Percentiles rank a stretch among this genome's conserved stretches.
These are phyloP conservation scores for Knufia fluminis DNA, from an alignment of 2,329 filamentous ascomycete species.

Conservation along the genomic window DNA sequence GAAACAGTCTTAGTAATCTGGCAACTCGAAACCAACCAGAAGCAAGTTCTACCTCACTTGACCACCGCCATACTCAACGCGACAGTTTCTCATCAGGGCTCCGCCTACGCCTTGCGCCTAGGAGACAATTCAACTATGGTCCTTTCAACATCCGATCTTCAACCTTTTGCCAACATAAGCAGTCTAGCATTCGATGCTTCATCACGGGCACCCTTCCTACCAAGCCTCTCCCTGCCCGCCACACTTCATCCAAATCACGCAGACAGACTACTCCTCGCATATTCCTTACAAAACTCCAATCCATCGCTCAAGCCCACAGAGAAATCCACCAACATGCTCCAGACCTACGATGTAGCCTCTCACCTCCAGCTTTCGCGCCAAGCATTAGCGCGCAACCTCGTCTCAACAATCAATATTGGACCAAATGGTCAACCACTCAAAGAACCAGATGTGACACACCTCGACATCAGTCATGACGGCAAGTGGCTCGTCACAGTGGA, in stretches of 20 bases:
- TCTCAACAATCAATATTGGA: constrained; percentile 68
- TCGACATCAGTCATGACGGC: constrained; percentile 71
- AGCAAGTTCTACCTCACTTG: constrained; percentile 81
- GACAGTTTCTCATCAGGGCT: constrained; percentile 67
- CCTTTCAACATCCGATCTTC: constrained; percentile 79
- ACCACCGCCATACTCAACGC: constrained; percentile 77
- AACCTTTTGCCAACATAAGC: constrained; percentile 61
- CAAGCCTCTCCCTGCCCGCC: constrained; percentile 27
- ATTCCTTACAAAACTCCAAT: constrained; percentile 40
- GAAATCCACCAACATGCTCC: constrained; percentile 43
- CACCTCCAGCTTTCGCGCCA: constrained; percentile 75
- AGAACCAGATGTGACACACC: constrained; percentile 66
- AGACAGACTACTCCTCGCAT: constrained; percentile 58
- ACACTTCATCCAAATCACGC: constrained; percentile 53
- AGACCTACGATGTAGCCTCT: constrained; percentile 76
- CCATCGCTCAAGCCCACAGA: constrained; percentile 19
- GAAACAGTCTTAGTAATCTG: constrained; percentile 86
- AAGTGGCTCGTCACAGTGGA: constrained; percentile 87
- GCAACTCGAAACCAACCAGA: constrained; percentile 81
- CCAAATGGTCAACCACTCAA: constrained; percentile 61
- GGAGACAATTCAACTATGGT: constrained; percentile 90
- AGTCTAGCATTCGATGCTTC: constrained; percentile 47
- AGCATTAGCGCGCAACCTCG: constrained; percentile 77
- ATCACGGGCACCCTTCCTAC: neutral
- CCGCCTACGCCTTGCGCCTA: constrained; percentile 73